Percentiles rank a stretch among this genome's conserved stretches.
phyloP scores from a whole-genome alignment of 139 green algal genomes.

The Haematococcus lacustris region DNA sequence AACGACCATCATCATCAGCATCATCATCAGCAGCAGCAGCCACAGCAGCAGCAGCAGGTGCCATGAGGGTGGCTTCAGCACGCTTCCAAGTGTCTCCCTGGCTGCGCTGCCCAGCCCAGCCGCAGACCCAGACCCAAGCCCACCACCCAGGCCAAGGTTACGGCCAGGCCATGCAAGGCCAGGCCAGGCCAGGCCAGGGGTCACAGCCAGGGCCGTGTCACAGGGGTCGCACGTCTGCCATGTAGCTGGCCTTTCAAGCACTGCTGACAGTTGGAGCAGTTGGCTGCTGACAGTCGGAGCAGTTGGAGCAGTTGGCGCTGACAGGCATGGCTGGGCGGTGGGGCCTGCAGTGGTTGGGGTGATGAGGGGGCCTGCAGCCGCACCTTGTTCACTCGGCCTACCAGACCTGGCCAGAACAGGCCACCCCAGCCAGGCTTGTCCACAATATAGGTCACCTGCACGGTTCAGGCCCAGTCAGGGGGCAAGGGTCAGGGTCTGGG shows the following conservation, averaged over 20 bases:
- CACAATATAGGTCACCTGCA: conserved; percentile 53
- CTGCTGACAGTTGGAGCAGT: not conserved
- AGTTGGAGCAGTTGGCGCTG: not conserved
- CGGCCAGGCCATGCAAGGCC: too few species aligned
- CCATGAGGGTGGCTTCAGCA: too few species aligned
- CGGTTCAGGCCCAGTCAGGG: not conserved
- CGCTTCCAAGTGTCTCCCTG: too few species aligned
- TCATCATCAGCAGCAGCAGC: too few species aligned
- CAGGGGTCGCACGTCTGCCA: not conserved
- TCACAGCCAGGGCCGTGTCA: not conserved
- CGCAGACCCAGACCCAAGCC: too few species aligned
- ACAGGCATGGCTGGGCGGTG: too few species aligned
- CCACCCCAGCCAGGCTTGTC: conserved; percentile 42
- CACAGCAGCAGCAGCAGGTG: too few species aligned
- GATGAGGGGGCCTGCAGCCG: too few species aligned
- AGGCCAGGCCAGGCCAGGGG: too few species aligned
- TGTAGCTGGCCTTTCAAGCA: not conserved
- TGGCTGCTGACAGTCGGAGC: not conserved
- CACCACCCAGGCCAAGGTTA: too few species aligned
- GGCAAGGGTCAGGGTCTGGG: not conserved
- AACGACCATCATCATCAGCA: too few species aligned
- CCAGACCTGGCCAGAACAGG: conserved; percentile 36
- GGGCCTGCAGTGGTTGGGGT: not conserved
- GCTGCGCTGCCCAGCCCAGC: too few species aligned
- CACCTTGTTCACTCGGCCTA: not conserved